Evolutionary conservation across 176 grass and related monocot species (phyloP).

Genomic region (Luzula sylvatica): DNA sequence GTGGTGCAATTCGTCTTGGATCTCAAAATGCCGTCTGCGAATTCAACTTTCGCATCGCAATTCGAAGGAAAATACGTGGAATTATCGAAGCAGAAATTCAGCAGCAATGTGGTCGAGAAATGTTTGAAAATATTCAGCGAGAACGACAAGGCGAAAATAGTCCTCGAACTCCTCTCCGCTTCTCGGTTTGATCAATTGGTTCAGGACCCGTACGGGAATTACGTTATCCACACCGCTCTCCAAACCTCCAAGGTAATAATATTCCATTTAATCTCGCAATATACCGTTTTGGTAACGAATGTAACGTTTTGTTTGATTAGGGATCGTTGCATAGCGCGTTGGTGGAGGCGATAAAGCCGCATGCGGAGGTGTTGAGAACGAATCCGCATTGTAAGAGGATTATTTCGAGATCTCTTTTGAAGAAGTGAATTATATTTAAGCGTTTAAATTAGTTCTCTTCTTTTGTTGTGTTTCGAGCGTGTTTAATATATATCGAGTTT

Average conservation of each 20-base stretch:
- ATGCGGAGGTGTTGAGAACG: conserved; percentile 51
- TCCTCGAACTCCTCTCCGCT: conserved; percentile 46
- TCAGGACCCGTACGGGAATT: conserved; percentile 86
- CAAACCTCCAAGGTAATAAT: conserved; percentile 41
- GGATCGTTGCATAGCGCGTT: conserved; percentile 32
- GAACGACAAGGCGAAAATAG: conserved; percentile 43
- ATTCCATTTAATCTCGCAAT: background rate
- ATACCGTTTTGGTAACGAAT: background rate
- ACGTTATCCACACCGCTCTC: conserved; percentile 72
- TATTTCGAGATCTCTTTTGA: conserved; percentile 40
- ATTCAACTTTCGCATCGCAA: conserved; percentile 45
- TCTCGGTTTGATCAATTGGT: conserved; percentile 62
- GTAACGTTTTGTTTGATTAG: conserved; percentile 26
- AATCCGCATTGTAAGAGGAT: conserved; percentile 85
- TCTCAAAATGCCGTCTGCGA: conserved; percentile 43
- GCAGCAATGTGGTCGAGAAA: conserved; percentile 95
- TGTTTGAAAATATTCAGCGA: conserved; percentile 60
- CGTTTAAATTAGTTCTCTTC: background rate
- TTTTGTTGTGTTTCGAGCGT: too few species aligned
- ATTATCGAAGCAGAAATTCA: conserved; percentile 82
- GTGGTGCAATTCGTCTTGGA: conserved; percentile 72
- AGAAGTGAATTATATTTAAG: conserved; percentile 35
- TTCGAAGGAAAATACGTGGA: conserved; percentile 70
- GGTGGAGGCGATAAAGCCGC: conserved; percentile 47
- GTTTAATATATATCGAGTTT: background rate